phyloP scores from a whole-genome alignment of 2,329 filamentous ascomycete species.

The Ophiostoma novo-ulmi region DNA sequence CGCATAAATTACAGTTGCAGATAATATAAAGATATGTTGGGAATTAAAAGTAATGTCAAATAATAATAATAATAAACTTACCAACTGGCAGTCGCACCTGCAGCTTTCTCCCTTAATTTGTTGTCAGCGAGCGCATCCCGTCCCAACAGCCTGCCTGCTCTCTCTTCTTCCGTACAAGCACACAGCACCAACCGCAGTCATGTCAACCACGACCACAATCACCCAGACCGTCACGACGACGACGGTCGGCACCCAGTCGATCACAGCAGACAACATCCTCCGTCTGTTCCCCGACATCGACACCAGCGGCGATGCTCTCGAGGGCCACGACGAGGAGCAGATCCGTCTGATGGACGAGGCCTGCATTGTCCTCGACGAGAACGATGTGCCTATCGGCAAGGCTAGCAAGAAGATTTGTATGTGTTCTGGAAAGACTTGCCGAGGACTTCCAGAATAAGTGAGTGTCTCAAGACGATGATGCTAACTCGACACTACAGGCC shows the following conservation, averaged over 20 bases:
- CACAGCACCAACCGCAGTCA: constrained; percentile 16
- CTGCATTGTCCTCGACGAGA: constrained; percentile 91
- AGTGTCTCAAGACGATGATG: not conserved
- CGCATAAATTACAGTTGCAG: not conserved
- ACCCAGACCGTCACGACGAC: constrained; percentile 37
- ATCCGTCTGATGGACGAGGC: constrained; percentile 98
- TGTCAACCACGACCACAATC: constrained; percentile 28
- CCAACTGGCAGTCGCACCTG: not conserved
- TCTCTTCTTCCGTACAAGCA: not conserved
- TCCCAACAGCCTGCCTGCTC: not conserved
- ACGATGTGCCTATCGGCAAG: constrained; percentile 89
- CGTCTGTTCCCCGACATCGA: constrained; percentile 82
- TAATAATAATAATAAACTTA: not conserved
- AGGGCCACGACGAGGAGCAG: constrained; percentile 94
- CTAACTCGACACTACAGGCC: constrained; percentile 52
- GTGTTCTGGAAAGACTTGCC: constrained; percentile 34
- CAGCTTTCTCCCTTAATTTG: not conserved
- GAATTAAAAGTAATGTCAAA: not conserved
- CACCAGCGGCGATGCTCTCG: constrained; percentile 66
- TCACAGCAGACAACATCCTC: constrained; percentile 81
- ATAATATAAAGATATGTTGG: not conserved
- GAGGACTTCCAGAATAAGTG: too few relatives aligned
- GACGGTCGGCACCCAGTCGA: constrained; percentile 51
- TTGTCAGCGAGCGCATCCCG: not conserved
- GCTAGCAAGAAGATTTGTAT: constrained; percentile 96